Evolutionary conservation across 495 filamentous ascomycete species (phyloP), one percentile per base, ranked within the genome.

Genomic region (Hyaloscypha hepaticicola): DNA sequence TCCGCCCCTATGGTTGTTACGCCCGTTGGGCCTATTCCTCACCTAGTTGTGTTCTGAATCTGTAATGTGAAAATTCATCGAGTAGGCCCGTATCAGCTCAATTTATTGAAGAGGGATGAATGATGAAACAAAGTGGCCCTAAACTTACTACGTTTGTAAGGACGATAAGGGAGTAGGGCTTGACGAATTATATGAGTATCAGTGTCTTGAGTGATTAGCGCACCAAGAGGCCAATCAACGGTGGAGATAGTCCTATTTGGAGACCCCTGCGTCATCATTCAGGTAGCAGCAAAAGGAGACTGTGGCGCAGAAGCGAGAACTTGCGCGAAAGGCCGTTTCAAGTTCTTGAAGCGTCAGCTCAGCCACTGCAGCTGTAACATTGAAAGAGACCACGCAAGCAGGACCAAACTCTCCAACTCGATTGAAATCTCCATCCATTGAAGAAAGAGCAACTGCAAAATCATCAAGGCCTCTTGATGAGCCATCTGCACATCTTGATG

Each of bases 401-500:
- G 5, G 29, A 56, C 1, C 56, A 58, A 38, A 9, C 50, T 45
- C 16, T 50, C 24, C 24, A 51, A 25, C n/a, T 12, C 27, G 3
- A 51, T 12, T 55, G 25, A 14, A 33, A 9, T n/a, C 29, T 16
- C 41, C 24, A 53, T 50, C 29, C 5, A 50, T 48, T n/a, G n/a
- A 63, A 27, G 11, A 55, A 22, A 16, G 21, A 26, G 45, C 38
- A 29, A 25, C 22, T 26, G 22, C 22, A 27, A 26, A 29, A 25
- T 65, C 65, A 70, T 60, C 65, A 65, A 64, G 52, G 34, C 41
- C 49, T 16, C 53, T 65, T 68, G 69, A 58, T 66, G 62, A 66
- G 55, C 60, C 33, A 50, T 29, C 66, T 22, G 8, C 34, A 41
- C 50, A 66, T 24, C 63, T 71, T 71, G 62, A 71, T 71, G 69